Base-by-base conservation (phyloP, 164 flowering plant genomes). In the Macadamia tetraphylla region DNA sequence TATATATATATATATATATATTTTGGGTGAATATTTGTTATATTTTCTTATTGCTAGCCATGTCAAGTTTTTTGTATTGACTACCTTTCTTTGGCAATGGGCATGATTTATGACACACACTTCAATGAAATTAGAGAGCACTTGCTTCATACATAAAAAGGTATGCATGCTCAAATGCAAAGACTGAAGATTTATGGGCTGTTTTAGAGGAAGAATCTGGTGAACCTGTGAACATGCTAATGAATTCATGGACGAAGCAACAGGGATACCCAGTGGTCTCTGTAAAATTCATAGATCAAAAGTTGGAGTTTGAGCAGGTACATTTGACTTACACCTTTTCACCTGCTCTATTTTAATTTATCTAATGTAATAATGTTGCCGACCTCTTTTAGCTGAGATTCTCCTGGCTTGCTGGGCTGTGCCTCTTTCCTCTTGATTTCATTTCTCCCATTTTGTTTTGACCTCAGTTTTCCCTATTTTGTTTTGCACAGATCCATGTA, bases 211-310 rank as follows among this genome's bases (percentile, higher is more conserved):
- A 92, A 70, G 96, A 82, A 74, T 90, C 99, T 64, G 94, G 90
- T 73, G 86, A 89, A 71, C 96, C 94, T 56, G 99, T 95, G 74
- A 92, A 82, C 72, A 77, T 72, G 76, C 73, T 95, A 49, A 95
- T 95, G 99, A 80, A 79, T 77, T 79, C 97, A 56, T 95, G 99
- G 99, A 95, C 98, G 64, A 88, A 89, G 81, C 98, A 95, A 72
- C 73, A 85, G 74, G 99, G 99, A 31, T 94, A 94, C 71, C 99
- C 99, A 29, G 98, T 94, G 70, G 83, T 94, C 60, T 83, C 84
- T 44, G 96, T 85, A 58, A 85, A 81, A 77, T 14, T 82, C 67
- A 79, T 81, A 58, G 90, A 81, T 71, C 73, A 86, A 56, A 85
- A 68, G 29, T 74, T 94, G 86, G 91, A 82, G 76, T 86, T 92